phyloP scores from a whole-genome alignment of 2,329 filamentous ascomycete genomes.

The Ampelomyces quisqualis region DNA sequence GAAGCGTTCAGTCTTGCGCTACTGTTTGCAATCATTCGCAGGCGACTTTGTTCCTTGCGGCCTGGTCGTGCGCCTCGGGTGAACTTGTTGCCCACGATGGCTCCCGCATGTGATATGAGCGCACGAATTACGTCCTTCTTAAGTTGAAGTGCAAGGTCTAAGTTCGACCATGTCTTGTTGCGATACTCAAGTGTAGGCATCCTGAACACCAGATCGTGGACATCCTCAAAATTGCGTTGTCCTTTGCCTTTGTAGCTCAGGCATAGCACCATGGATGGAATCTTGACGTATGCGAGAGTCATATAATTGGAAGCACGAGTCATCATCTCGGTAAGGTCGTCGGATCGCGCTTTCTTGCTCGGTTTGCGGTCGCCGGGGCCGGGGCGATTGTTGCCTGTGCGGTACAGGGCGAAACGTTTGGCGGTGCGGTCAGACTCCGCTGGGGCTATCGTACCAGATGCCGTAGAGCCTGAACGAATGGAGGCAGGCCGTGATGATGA shows the following conservation, averaged over 20 bases:
- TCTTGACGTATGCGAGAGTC: conserved; percentile 93
- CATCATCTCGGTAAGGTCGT: conserved; percentile 97
- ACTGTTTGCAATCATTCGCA: conserved; percentile 81
- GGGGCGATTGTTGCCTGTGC: conserved; percentile 35
- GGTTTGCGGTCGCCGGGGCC: conserved; percentile 45
- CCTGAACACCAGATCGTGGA: conserved; percentile 96
- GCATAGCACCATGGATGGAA: conserved; percentile 92
- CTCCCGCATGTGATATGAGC: conserved; percentile 90
- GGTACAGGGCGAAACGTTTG: conserved; percentile 43
- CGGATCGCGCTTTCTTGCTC: conserved; percentile 66
- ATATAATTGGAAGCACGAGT: conserved; percentile 92
- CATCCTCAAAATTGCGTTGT: conserved; percentile 92
- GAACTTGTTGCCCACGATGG: conserved; percentile 97
- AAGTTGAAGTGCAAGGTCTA: conserved; percentile 86
- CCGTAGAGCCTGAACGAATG: conserved; percentile 30
- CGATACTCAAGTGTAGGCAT: conserved; percentile 92
- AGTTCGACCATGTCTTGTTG: conserved; percentile 99
- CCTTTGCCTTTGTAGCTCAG: conserved; percentile 96
- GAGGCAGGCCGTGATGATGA: conserved; percentile 32
- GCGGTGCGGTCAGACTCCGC: conserved; percentile 37
- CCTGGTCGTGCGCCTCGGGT: conserved; percentile 80
- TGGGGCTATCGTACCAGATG: conserved; percentile 22
- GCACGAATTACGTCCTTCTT: conserved; percentile 95
- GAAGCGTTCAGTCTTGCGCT: conserved; percentile 59
- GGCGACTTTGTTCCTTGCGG: conserved; percentile 68